Evolutionary conservation across 2,329 filamentous ascomycete species (phyloP), one percentile per base, ranked within the genome.

Genomic region (Fusarium succisae): DNA sequence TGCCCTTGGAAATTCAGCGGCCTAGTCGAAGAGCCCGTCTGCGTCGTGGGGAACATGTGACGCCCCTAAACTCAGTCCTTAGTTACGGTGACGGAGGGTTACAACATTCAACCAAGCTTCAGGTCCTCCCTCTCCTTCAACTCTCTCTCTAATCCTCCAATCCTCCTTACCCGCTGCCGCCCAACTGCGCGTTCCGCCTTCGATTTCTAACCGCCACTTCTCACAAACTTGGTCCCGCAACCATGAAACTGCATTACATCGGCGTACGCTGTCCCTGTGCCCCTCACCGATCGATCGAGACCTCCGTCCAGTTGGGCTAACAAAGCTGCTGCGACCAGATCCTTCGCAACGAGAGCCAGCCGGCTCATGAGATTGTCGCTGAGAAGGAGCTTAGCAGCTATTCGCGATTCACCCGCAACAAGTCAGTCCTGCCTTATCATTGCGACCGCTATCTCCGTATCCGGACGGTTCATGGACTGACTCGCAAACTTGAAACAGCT

Each of bases 201-300:
- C 24, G 26, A 48, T 30, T 32, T 48, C 28, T n/a, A 54, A 54
- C 37, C 63, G 59, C 59, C 57, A 47, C 39, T 26, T 47, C 26
- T 58, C 37, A 38, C 53, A 60, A 35, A 37, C 48, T 43, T 32
- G 45, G 63, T 62, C 24, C 43, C 32, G 58, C 73, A 84, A 91
- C 79, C 81, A 96, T 96, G 94, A 96, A 95, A 90, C 86, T 96
- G 83, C 89, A 93, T 83, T 96, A 96, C 84, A 94, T 97, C 81
- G 94, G 94, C 79, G 94, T 96, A 91, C 74, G 91, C 81, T 72
- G 70, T 73, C 73, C 71, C 69, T 57, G 67, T 70, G 71, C 68
- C 56, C 72, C 76, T 79, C 77, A 77, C 66, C 66, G 79, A 76
- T 76, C 73, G 66, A 72, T 64, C 58, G 67, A 72, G 66, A 59